Percentiles rank a stretch among this genome's conserved stretches.
phyloP scores from a whole-genome alignment of 352 stramenopile genomes.

The Phytopythium vexans region DNA sequence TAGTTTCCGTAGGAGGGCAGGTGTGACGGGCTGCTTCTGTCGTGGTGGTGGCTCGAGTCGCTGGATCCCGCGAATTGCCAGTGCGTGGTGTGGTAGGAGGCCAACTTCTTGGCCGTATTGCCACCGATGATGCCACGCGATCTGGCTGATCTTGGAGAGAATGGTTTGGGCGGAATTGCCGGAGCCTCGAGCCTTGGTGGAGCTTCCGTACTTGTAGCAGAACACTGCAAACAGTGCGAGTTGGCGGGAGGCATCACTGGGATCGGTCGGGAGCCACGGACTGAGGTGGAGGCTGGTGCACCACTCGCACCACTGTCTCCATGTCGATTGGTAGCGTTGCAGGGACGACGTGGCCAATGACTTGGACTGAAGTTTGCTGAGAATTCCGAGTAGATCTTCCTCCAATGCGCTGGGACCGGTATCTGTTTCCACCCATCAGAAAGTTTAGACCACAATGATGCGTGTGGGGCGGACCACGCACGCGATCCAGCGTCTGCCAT shows the following conservation, averaged over 20 bases:
- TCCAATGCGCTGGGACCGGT: slow-evolving; percentile 4
- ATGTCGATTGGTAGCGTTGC: slow-evolving; percentile 1
- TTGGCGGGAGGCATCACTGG: neutral
- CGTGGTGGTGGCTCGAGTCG: slow-evolving; percentile 10
- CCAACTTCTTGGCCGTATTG: slow-evolving; percentile 14
- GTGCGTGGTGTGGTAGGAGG: slow-evolving; percentile 12
- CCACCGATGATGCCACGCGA: slow-evolving; percentile 26
- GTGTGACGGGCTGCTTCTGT: slow-evolving; percentile 13
- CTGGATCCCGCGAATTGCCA: slow-evolving; percentile 21
- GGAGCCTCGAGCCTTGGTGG: no score
- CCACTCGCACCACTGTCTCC: slow-evolving; percentile 8
- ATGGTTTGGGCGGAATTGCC: slow-evolving; percentile 24
- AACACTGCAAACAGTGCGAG: slow-evolving; percentile 10
- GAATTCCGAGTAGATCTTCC: slow-evolving; percentile 12
- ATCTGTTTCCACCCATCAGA: slow-evolving; percentile 11
- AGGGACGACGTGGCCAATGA: slow-evolving; percentile 8
- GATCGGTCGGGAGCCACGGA: slow-evolving; percentile 5
- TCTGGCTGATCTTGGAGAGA: slow-evolving; percentile 21
- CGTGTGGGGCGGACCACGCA: slow-evolving; percentile 1
- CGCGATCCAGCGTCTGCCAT: slow-evolving; percentile 12
- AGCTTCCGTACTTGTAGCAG: slow-evolving; percentile 13
- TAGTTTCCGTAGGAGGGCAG: slow-evolving; percentile 12
- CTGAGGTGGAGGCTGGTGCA: slow-evolving; percentile 1
- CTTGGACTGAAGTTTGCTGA: slow-evolving; percentile 7
- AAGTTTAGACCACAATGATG: slow-evolving; percentile 6